These are phyloP conservation scores for Candida fluviatilis DNA, from an alignment of 805 yeast genomes.

Conservation along the genomic window DNA sequence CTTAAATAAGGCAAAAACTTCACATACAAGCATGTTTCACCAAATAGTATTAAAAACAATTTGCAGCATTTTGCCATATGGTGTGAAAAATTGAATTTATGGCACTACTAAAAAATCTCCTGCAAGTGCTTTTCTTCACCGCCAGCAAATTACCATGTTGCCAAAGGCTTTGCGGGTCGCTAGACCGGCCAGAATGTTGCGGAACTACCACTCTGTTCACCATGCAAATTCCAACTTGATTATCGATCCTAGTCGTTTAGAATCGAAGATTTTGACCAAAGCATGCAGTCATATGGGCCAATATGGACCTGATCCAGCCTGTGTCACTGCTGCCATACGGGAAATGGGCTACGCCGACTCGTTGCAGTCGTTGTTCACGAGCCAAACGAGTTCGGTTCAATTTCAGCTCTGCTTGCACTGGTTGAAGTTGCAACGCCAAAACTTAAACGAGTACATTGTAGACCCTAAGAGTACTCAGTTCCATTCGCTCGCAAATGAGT, in stretches of 20 bases:
- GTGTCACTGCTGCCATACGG: conserved; percentile 48
- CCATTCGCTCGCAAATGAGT: conserved; percentile 31
- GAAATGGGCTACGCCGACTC: conserved; percentile 50
- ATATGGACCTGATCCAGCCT: conserved; percentile 46
- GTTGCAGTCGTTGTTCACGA: conserved; percentile 37
- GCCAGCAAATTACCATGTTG: too few species aligned
- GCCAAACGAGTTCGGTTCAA: conserved; percentile 41
- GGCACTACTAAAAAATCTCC: too few species aligned
- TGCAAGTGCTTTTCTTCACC: too few species aligned
- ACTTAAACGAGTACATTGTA: conserved; percentile 26
- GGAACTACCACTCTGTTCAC: conserved; percentile 30
- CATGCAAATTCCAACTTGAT: conserved; percentile 34
- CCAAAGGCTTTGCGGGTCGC: neutral
- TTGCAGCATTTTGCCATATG: neutral
- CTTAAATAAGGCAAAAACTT: neutral
- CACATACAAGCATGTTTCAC: conserved; percentile 3
- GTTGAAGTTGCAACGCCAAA: conserved; percentile 42
- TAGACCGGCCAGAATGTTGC: neutral
- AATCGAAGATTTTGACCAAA: conserved; percentile 36
- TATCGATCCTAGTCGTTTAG: conserved; percentile 28
- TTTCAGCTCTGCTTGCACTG: conserved; percentile 52
- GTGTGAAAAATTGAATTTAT: neutral
- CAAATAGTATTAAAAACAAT: too few species aligned
- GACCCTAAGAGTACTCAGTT: conserved; percentile 23
- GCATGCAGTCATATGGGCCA: conserved; percentile 43